Evolutionary conservation across 73 alveolate species (phyloP).

Genomic region (Stentor roeselii): DNA sequence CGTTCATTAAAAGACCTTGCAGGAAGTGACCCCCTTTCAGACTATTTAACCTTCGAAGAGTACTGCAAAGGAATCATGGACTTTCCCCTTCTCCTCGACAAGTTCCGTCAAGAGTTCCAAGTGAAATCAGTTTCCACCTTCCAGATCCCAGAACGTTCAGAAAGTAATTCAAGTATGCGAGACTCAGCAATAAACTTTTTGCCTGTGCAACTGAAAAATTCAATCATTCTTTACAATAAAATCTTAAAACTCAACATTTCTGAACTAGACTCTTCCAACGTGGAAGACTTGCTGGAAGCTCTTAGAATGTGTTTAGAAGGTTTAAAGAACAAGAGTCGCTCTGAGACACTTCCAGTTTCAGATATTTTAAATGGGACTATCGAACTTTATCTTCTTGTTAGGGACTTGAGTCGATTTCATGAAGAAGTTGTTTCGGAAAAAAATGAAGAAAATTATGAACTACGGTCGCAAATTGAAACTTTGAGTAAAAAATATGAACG

Average conservation of each 20-base stretch:
- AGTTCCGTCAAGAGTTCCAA: not conserved
- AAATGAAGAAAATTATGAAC: not conserved
- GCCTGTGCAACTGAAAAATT: not conserved
- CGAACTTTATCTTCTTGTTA: not conserved
- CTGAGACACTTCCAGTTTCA: not conserved
- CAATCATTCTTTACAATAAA: not conserved
- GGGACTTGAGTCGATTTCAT: not conserved
- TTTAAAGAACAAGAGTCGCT: too few species aligned
- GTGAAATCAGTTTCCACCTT: not conserved
- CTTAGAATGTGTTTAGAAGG: not conserved
- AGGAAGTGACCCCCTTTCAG: not conserved
- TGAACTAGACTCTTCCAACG: not conserved
- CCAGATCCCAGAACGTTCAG: not conserved
- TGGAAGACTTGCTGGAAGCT: not conserved
- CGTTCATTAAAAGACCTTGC: constrained; percentile 9
- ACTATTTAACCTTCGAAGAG: not conserved
- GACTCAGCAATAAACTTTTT: not conserved
- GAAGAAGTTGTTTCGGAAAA: not conserved
- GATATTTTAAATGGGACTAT: not conserved
- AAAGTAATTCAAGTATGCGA: not conserved
- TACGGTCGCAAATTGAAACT: too few species aligned
- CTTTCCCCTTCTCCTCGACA: constrained; percentile 19
- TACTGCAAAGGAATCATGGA: constrained; percentile 23
- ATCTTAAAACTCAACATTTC: not conserved
- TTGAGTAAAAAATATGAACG: not conserved